Evolutionary conservation across 129 eudicot genomes (phyloP), one percentile per base, ranked within the genome.

Genomic region (Heracleum sosnowskyi): DNA sequence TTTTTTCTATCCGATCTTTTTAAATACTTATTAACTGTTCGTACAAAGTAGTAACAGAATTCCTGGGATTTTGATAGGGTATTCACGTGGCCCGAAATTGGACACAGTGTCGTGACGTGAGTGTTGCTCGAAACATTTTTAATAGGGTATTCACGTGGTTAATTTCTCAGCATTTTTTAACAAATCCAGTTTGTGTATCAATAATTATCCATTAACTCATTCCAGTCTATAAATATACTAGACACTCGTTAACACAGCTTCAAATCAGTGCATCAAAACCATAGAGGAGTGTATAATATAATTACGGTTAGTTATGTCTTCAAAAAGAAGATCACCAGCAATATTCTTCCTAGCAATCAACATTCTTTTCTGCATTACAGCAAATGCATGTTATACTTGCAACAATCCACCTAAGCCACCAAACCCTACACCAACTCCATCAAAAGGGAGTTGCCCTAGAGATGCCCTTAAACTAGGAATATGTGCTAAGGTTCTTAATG

Each of bases 391-490:
- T 66, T 51, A 44, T 5, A 51, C 78, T 18, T 45, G 78, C 29
- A 46, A 51, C 62, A 75, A 26, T 31, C 68, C 78, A 16, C 62
- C 51, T 13, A 45, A 75, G 26, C 29, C 53, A 78, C 82, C 3
- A 47, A 46, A 35, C 80, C 80, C 35, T 66, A 76, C 46, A 76
- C 84, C 41, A 76, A 55, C 47, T 2, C 45, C 81, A 20, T 33
- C 73, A 3, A 79, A 81, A 55, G 88, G 83, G 20, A 66, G 17
- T 36, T 86, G 89, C 83, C 89, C 89, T 15, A 80, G 80, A 47
- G 89, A 86, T 83, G 86, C 89, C 83, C 78, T 86, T 46, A 86
- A 86, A 55, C 76, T 86, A 41, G 86, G 86, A 24, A 78, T 83
- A 31, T 86, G 90, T 39, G 87, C 85, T 4, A 83, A 86, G 72